Evolutionary conservation across 805 yeast genomes (phyloP), one percentile per base, ranked within the genome.

Genomic region (Saccharomyces jurei): DNA sequence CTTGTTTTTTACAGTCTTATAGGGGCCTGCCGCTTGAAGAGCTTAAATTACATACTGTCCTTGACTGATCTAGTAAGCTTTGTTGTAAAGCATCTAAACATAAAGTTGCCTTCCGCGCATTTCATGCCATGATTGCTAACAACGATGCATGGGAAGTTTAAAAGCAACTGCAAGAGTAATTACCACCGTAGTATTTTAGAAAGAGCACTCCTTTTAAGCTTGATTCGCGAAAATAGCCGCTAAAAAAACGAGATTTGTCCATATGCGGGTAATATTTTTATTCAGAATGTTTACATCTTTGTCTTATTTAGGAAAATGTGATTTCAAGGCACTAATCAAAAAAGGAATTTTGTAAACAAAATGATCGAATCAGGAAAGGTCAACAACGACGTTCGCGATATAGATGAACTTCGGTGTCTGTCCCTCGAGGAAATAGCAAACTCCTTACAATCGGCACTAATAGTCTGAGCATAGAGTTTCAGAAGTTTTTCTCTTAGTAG

Each of bases 301-400:
- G 21, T 1, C 44, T 22, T 25, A 22, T 17, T 36, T 36, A 36
- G 44, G 44, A 36, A 36, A 36, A 11, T 17, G 22, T 8, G 13
- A 17, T 22, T 36, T 17, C 11, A 21, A 36, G 22, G 25, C 44
- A 17, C 11, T 9, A 17, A 21, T 21, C 25, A 21, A 17, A 36
- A 36, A 36, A 21, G 25, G 44, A 6, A 17, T 6, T 36, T 36
- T 17, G 22, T 36, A 36, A 36, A 36, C 25, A 36, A 8, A 6
- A 25, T 8, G 25, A 17, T 22, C 25, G 25, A n/a, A 36, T 36
- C 25, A 17, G 22, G 44, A 36, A 36, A 36, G 17, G 51, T 46
- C 52, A 54, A 52, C 49, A 56, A 51, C 41, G 25, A 36, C 8
- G 44, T 36, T 36, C 44, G 44, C 44, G 44, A 36, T 36, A 36